Conservation (phyloP, 2,329 filamentous ascomycete genomes). For the Colletotrichum destructivum region DNA sequence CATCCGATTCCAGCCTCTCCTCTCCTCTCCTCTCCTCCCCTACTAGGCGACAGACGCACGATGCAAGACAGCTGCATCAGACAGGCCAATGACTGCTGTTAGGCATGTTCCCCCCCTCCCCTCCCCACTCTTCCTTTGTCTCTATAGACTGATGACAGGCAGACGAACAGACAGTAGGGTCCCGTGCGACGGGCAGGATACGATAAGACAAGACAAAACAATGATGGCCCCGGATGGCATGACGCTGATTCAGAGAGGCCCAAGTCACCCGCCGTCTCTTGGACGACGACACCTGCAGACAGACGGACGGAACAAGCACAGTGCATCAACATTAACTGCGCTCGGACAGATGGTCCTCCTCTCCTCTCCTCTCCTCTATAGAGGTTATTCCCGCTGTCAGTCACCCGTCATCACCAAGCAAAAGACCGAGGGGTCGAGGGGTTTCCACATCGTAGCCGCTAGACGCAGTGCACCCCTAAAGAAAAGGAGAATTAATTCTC, state of each 20-base stretch:
- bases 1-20: background rate
- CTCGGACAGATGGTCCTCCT: constrained; percentile 11
- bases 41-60: constrained; percentile 1
- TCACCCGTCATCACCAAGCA: background rate
- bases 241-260: constrained; percentile 25
- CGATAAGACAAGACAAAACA: background rate
- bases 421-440: background rate
- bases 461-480: background rate
- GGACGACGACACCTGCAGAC: background rate
- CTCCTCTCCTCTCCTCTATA: no score
- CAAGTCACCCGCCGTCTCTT: constrained; percentile 14
- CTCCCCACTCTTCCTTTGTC: background rate
- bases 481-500: background rate
- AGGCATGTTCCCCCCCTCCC: background rate
- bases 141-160: background rate
- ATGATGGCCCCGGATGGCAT: constrained; percentile 13
- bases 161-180: background rate
- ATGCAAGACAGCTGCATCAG: constrained; percentile 2
- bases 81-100: constrained; percentile 19
- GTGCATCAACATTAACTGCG: constrained; percentile 19
- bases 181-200: constrained; percentile 11
- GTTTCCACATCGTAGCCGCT: constrained; percentile 34
- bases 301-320: constrained; percentile 1
- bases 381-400: constrained; percentile 23
- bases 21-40: background rate